phyloP scores from a whole-genome alignment of 306 rosid genomes.

The Acacia confusa region DNA sequence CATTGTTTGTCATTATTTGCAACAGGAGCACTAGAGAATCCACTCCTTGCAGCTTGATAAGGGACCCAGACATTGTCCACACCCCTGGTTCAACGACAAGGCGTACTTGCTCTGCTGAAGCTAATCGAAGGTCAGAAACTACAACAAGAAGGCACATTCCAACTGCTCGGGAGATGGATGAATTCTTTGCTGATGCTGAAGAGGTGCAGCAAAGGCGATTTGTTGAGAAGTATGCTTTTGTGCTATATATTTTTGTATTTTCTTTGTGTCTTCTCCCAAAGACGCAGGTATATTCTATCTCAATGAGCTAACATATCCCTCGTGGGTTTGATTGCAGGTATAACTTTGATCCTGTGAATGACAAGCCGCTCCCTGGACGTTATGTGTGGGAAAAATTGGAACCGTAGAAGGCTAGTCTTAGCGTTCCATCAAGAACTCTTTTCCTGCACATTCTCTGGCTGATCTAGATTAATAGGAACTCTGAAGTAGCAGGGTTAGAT shows the following conservation, averaged over 20 bases:
- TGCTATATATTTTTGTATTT: background rate
- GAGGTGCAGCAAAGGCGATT: slow-evolving; percentile 69
- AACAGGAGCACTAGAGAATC: slow-evolving; percentile 85
- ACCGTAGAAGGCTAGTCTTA: slow-evolving; percentile 41
- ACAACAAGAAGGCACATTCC: slow-evolving; percentile 64
- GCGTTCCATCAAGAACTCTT: slow-evolving; percentile 50
- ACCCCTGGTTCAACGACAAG: slow-evolving; percentile 87
- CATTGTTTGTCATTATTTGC: slow-evolving; percentile 26
- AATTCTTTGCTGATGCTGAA: slow-evolving; percentile 75
- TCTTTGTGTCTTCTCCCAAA: background rate
- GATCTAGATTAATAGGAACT: slow-evolving; percentile 37
- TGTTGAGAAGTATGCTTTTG: slow-evolving; percentile 66
- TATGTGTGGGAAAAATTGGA: slow-evolving; percentile 81
- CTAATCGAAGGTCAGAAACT: slow-evolving; percentile 47
- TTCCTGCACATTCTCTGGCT: slow-evolving; percentile 42
- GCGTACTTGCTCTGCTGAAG: slow-evolving; percentile 57
- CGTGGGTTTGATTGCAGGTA: slow-evolving; percentile 66
- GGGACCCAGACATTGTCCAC: slow-evolving; percentile 59
- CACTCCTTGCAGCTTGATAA: slow-evolving; percentile 90
- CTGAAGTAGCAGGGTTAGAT: slow-evolving; percentile 60
- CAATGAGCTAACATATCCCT: background rate
- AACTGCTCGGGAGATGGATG: slow-evolving; percentile 76
- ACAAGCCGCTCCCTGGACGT: slow-evolving; percentile 84
- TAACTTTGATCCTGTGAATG: slow-evolving; percentile 87
- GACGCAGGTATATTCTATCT: background rate